phyloP scores from a whole-genome alignment of 495 filamentous ascomycete species.

The Penicillium subrubescens region DNA sequence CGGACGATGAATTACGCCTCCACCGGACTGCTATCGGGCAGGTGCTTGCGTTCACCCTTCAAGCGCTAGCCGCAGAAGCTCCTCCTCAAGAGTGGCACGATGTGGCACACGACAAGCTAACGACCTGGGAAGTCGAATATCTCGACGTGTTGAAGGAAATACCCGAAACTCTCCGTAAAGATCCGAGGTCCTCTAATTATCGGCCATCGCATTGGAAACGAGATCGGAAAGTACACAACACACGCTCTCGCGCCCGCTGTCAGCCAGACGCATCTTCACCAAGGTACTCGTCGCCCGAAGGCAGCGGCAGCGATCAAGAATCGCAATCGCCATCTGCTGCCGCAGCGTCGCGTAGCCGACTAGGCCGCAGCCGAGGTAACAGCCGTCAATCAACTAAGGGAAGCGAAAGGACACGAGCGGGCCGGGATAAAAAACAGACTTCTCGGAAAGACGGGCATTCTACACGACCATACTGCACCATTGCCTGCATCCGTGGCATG shows the following conservation, averaged over 20 bases:
- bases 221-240: constrained; percentile 29
- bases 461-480: constrained; percentile 30
- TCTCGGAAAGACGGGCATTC: constrained; percentile 17
- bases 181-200: constrained; percentile 30
- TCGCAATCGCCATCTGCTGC: constrained; percentile 23
- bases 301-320: constrained; percentile 27
- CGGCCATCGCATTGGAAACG: constrained; percentile 31
- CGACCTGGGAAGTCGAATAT: constrained; percentile 34
- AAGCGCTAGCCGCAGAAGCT: constrained; percentile 36
- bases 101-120: constrained; percentile 15
- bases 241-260: constrained; percentile 27
- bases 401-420: constrained; percentile 18
- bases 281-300: constrained; percentile 24
- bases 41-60: constrained; percentile 50
- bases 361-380: constrained; percentile 11
- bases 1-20: constrained; percentile 29
- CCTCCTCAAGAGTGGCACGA: constrained; percentile 41
- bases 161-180: constrained; percentile 30
- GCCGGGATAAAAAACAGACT: constrained; percentile 18
- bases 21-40: constrained; percentile 47
- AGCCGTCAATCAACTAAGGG: constrained; percentile 13
- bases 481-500: constrained; percentile 29
- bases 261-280: constrained; percentile 53
- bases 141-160: constrained; percentile 30
- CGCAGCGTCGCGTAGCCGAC: constrained; percentile 22